These are phyloP conservation scores for Leptodontidium sp. DNA, from an alignment of 2,329 filamentous ascomycete species.

Conservation along the genomic window DNA sequence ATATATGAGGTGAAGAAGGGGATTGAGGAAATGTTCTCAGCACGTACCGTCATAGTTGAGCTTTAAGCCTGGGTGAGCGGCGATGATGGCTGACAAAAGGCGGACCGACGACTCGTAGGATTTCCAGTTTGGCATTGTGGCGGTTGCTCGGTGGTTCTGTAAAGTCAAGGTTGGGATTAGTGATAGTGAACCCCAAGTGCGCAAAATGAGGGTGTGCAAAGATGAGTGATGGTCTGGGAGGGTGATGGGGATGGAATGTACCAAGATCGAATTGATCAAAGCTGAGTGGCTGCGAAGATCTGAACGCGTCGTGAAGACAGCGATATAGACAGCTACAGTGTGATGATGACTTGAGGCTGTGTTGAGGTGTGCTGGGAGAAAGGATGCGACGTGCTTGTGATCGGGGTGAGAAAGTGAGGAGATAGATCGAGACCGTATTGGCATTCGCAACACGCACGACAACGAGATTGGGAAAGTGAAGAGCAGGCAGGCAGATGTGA, in stretches of 20 bases:
- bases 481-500: neutral
- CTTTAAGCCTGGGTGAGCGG: conserved; percentile 60
- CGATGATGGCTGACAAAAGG: conserved; percentile 67
- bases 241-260: neutral
- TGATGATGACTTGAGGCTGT: neutral
- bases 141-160: conserved; percentile 22
- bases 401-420: neutral
- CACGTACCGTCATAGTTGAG: conserved; percentile 69
- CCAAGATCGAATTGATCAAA: conserved; percentile 18
- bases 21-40: conserved; percentile 18
- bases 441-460: neutral
- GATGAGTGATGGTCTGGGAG: neutral
- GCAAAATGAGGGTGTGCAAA: neutral
- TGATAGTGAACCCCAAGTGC: neutral
- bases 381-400: neutral
- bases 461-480: neutral
- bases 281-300: neutral
- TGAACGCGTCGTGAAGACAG: conserved; percentile 12
- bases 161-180: conserved; percentile 13
- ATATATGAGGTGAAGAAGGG: neutral
- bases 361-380: neutral
- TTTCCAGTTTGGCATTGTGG: conserved; percentile 65
- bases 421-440: neutral
- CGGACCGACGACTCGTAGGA: conserved; percentile 67
- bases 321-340: neutral